Base-by-base conservation (phyloP, 768 basidiomycete species). In the Panaeolus papilionaceus region DNA sequence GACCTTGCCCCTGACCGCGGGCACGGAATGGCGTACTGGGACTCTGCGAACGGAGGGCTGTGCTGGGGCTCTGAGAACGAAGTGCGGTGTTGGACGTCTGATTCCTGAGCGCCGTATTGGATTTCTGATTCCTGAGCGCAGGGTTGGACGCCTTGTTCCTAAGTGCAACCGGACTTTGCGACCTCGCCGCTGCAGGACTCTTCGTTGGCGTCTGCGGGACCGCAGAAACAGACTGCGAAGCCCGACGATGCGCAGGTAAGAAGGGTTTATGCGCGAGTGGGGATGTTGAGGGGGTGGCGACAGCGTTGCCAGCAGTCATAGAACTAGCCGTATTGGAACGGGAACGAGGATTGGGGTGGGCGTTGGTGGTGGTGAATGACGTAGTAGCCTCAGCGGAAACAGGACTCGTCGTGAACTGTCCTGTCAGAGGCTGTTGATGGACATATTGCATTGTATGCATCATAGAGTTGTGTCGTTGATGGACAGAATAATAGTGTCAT, bases 251-350 rank as follows among this genome's bases (percentile, higher is more conserved):
- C 4, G 3, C 8, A 16, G 54, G 54, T 33, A 11, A n/a, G 11
- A 58, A 58, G 11, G 54, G 28, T 37, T 58, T 58, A 23, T 58
- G 16, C 28, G 28, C 54, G 16, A 58, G 54, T 58, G 54, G 26
- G 28, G 28, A 58, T 16, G 54, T 16, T 14, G 42, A 44, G 5
- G 42, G 42, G 18, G 14, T 44, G 14, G 42, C 42, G 16, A 16
- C 11, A 16, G 12, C 16, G 42, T 12, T 16, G 14, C 18, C 18
- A 18, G 16, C 5, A 16, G 10, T 14, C 1, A 16, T 18, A 44
- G 11, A 16, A 16, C 5, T 16, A 10, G 39, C 9, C 3, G 18
- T 14, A 14, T 44, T 44, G 11, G 42, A 16, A 3, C 33, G 33
- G 33, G 33, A 33, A 33, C 33, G 33, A 18, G 42, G 5, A 16